phyloP scores from a whole-genome alignment of 495 filamentous ascomycete species.

The Podospora fimiseda region DNA sequence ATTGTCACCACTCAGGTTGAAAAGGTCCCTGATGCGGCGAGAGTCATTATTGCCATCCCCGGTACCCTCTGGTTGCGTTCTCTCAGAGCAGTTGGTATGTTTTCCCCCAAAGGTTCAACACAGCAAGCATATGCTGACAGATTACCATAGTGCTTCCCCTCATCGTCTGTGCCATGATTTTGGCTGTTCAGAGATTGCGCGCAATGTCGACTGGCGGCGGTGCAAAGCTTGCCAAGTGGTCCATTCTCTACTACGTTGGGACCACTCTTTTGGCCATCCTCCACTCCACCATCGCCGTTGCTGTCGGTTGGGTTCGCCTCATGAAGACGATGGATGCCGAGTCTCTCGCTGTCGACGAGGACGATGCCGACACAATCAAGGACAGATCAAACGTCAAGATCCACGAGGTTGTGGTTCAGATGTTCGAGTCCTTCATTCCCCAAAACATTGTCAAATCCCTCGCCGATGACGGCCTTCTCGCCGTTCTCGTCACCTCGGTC shows the following conservation, averaged over 20 bases:
- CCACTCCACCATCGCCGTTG: constrained; percentile 20
- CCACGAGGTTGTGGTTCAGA: constrained; percentile 22
- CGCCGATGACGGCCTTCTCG: constrained; percentile 24
- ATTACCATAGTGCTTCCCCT: constrained; percentile 23
- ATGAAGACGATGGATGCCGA: constrained; percentile 15
- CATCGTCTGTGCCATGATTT: constrained; percentile 28
- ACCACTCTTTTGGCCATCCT: constrained; percentile 29
- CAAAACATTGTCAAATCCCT: constrained; percentile 25
- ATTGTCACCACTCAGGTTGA: constrained; percentile 18
- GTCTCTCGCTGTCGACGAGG: constrained; percentile 6
- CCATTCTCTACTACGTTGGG: constrained; percentile 24
- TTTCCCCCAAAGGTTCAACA: too few species aligned
- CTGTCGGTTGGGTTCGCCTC: constrained; percentile 22
- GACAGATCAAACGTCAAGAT: constrained; percentile 14
- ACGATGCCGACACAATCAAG: constrained; percentile 10
- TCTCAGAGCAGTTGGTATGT: constrained; percentile 26
- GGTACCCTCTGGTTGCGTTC: constrained; percentile 27
- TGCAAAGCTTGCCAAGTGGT: constrained; percentile 17
- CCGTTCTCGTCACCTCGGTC: constrained; percentile 19
- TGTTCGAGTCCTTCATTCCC: constrained; percentile 30
- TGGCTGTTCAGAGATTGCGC: too few species aligned
- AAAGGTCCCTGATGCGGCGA: constrained; percentile 18
- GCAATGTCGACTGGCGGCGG: too few species aligned
- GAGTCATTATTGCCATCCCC: constrained; percentile 19
- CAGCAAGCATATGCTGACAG: background rate